Base-by-base conservation (phyloP, 1,139 yeast genomes). In the Maudiozyma humilis region DNA sequence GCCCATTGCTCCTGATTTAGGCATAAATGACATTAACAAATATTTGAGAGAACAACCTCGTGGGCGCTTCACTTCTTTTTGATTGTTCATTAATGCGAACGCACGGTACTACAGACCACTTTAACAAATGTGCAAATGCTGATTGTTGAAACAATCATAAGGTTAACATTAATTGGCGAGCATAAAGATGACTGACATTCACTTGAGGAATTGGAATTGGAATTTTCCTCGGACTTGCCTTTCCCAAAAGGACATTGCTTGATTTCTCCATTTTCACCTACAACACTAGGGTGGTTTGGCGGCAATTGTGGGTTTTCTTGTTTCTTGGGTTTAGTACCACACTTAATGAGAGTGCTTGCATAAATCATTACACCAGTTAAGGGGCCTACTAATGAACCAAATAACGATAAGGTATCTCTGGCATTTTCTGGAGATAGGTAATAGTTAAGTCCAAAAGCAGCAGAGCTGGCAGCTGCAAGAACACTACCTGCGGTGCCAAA, bases 391-490 rank as follows among this genome's bases (percentile, higher is more conserved):
- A 34, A 14, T 3, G 45, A 19, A 8, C 53, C 57, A 46, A 47
- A 51, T 25, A 48, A 43, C n/a, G 43, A 49, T 38, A 46, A 44
- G n/a, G 47, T 45, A 16, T 42, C 41, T 14, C n/a, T 36, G 2
- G 25, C 31, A 20, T 35, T 29, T 18, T 32, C 40, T 38, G 65
- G 63, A 1, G 64, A 61, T 25, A 59, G 51, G 36, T 53, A 54
- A 44, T 57, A 65, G 14, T 62, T 58, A 34, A 60, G 39, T 17
- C 57, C 59, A 50, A 65, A 62, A 7, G 64, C 60, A 4, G 52
- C 46, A 1, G 63, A 49, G 12, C 64, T 52, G 3, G 62, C n/a
- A 5, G 53, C 36, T 8, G 65, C 65, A 2, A 64, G 42, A 4
- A 43, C 47, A 13, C 56, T 41, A 3, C 60, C 51, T 4, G 52